Evolutionary conservation across 441 rosid genomes (phyloP), one percentile per base, ranked within the genome.

Genomic region (Breynia disticha): DNA sequence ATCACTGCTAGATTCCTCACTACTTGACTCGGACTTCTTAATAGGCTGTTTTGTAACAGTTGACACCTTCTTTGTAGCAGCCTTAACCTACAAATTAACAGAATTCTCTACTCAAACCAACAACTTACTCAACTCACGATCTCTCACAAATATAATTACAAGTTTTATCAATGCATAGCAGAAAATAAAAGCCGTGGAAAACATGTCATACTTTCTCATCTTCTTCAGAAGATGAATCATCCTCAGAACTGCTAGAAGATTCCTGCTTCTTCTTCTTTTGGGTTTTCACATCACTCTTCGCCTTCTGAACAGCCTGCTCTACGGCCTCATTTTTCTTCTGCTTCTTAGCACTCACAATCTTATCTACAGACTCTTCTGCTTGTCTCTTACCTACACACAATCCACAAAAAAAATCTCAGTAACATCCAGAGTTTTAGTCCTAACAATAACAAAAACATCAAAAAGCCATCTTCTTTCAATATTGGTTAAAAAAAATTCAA

Each of bases 301-400:
- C 70, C 71, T 79, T 86, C 52, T 61, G 24, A 22, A 72, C 68
- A 67, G 80, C 78, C 45, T 72, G 72, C 15, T 68, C 71, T n/a
- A 72, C 64, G 16, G 49, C 72, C 2, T 46, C 71, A 15, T 76
- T 68, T 20, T 48, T 71, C 82, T 90, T 90, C 69, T 72, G 89
- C 80, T 84, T 90, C 79, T 84, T 90, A 0, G 70, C 75, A 56
- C 39, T 66, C 28, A 72, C 75, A 51, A 69, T 55, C 67, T 84
- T 79, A 53, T 76, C 84, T 5, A 77, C 3, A 14, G 67, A 71
- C 50, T 70, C 87, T 52, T 77, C 91, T 28, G 89, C 76, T 48
- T 77, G 89, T 69, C 91, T 79, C 73, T 90, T 90, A 19, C 81
- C 97, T 89, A 19, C 24, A 64, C 12, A 18, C 16, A 16, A 21